These are phyloP conservation scores for Dalbergia oliveri DNA, from an alignment of 306 rosid genomes.

Conservation along the genomic window DNA sequence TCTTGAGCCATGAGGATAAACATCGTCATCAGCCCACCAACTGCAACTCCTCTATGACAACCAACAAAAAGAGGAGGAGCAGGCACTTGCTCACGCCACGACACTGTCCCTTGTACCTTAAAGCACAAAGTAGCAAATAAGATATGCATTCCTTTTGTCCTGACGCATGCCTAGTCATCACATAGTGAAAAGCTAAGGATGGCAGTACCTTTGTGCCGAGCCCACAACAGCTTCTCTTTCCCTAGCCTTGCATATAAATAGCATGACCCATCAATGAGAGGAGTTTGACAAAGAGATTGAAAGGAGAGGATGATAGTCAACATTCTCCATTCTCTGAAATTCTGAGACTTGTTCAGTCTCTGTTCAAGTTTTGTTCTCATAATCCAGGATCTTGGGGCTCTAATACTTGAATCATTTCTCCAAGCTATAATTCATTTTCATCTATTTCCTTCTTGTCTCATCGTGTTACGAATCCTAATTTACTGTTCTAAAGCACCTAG, in stretches of 20 bases:
- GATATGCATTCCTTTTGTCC: neutral
- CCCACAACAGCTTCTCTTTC: neutral
- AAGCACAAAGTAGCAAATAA: neutral
- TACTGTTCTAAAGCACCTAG: constrained; percentile 2
- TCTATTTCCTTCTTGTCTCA: neutral
- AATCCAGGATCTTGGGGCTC: neutral
- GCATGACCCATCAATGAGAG: neutral
- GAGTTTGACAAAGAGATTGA: neutral
- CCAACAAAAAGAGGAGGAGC: neutral
- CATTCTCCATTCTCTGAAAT: too few relatives aligned
- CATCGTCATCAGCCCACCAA: neutral
- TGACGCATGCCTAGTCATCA: neutral
- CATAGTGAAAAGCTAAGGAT: neutral
- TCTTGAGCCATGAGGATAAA: neutral
- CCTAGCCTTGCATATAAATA: neutral
- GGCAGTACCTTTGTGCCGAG: neutral
- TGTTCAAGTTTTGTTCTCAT: neutral
- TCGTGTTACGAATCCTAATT: neutral
- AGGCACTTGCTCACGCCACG: neutral
- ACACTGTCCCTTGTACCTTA: neutral
- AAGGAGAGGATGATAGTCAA: neutral
- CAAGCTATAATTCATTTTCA: neutral
- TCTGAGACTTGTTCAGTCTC: neutral
- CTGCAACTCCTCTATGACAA: neutral
- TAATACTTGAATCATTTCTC: neutral